A percentile compares a stretch with the other conserved stretches of the same genome.
These are phyloP conservation scores for Lipomyces anomalus DNA, from an alignment of 805 yeast genomes.

Conservation along the genomic window DNA sequence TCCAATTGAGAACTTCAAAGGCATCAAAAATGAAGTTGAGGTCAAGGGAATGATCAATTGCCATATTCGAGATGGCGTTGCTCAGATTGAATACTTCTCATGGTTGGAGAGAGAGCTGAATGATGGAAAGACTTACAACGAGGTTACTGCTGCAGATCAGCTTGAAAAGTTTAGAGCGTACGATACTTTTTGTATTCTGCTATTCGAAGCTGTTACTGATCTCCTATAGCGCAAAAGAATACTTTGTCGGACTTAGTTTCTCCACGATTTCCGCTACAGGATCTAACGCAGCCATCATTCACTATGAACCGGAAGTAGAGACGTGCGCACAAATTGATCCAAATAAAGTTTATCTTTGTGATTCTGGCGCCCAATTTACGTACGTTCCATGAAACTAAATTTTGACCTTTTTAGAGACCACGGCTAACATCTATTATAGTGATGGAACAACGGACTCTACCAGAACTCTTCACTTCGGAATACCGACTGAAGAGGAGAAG, in stretches of 20 bases:
- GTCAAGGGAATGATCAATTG: constrained; percentile 65
- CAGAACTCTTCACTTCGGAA: constrained; percentile 67
- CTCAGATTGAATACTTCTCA: constrained; percentile 64
- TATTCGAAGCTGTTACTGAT: neutral
- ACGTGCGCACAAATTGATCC: constrained; percentile 58
- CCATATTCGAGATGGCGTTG: constrained; percentile 79
- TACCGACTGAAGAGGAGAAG: constrained; percentile 52
- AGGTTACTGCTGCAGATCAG: constrained; percentile 52
- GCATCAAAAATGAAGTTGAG: constrained; percentile 70
- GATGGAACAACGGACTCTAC: constrained; percentile 98
- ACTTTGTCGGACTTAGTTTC: constrained; percentile 56
- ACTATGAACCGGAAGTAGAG: constrained; percentile 58
- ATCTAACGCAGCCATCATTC: constrained; percentile 70
- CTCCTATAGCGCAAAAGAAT: constrained; percentile 28
- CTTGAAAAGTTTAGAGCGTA: constrained; percentile 41
- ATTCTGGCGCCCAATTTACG: constrained; percentile 85
- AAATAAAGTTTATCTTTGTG: constrained; percentile 65
- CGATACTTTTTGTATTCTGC: neutral
- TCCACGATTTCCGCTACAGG: constrained; percentile 73
- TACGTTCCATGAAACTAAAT: constrained; percentile 4
- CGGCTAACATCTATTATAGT: neutral
- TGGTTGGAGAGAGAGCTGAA: constrained; percentile 69
- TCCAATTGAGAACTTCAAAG: constrained; percentile 63
- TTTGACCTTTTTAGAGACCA: neutral
- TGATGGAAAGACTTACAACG: constrained; percentile 42